Conservation (phyloP, 2,329 filamentous ascomycete species). For the Simplicillium sp. region DNA sequence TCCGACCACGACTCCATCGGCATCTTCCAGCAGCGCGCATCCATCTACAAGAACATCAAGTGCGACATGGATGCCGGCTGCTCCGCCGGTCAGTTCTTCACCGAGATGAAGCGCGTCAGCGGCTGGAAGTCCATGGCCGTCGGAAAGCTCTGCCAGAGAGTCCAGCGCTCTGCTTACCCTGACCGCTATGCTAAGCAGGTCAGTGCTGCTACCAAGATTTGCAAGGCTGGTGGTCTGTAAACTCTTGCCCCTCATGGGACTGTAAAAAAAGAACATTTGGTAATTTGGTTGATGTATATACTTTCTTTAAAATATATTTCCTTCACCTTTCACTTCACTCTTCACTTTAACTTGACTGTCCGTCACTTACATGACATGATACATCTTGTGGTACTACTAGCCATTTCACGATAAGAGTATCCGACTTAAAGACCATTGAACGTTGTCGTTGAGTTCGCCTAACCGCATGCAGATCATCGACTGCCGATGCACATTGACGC, state of each 20-base stretch:
- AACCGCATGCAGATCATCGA: no score
- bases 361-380: no score
- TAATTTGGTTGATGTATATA: no score
- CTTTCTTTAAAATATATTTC: no score
- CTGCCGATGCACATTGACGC: no score
- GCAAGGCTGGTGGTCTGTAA: slow-evolving; percentile 11
- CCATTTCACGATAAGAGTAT: no score
- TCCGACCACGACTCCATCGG: slow-evolving; percentile 14
- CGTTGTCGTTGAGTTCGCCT: no score
- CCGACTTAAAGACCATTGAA: no score
- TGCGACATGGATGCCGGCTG: slow-evolving; percentile 13
- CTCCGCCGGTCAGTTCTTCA: slow-evolving; percentile 12
- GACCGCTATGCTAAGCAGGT: slow-evolving; percentile 10
- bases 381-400: no score
- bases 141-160: slow-evolving; percentile 13
- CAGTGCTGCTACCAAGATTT: slow-evolving; percentile 8
- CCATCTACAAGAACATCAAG: slow-evolving; percentile 11
- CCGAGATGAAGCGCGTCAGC: slow-evolving; percentile 10
- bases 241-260: neutral
- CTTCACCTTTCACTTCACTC: no score
- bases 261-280: no score
- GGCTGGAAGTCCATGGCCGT: slow-evolving; percentile 12
- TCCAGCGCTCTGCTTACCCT: slow-evolving; percentile 13
- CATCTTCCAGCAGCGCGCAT: slow-evolving; percentile 14
- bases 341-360: no score